Conservation (phyloP, 2,329 filamentous ascomycete species). For the Colletotrichum cuscutae region DNA sequence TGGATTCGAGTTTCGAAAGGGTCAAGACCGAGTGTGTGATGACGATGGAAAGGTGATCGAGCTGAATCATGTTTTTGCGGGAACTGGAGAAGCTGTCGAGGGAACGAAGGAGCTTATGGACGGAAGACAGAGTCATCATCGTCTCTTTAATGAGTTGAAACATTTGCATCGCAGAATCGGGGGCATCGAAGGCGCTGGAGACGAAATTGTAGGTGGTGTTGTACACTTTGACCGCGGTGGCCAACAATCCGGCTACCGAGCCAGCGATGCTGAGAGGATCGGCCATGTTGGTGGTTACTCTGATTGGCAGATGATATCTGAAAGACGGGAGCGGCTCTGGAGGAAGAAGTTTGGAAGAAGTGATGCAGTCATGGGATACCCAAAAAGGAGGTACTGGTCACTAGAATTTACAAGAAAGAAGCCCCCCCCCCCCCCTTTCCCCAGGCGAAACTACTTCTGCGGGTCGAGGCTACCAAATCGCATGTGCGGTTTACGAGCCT, state of each 20-base stretch:
- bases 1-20: neutral
- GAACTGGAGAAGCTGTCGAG: neutral
- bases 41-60: neutral
- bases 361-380: neutral
- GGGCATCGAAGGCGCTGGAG: neutral
- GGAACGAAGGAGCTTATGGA: rapidly evolving
- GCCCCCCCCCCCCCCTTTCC: no score
- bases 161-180: neutral
- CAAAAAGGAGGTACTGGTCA: no score
- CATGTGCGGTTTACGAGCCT: no score
- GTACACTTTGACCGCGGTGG: neutral
- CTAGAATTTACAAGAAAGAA: neutral
- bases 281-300: neutral
- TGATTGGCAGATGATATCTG: neutral
- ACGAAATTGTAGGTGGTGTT: neutral
- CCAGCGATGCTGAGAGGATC: neutral
- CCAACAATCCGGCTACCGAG: neutral
- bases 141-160: neutral
- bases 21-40: rapidly evolving
- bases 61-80: neutral
- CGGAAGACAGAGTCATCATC: neutral
- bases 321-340: neutral
- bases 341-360: neutral
- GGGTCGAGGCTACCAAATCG: neutral
- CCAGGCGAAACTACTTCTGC: neutral